Evolutionary conservation across 768 basidiomycete genomes (phyloP).

Genomic region (Serendipita sp.): DNA sequence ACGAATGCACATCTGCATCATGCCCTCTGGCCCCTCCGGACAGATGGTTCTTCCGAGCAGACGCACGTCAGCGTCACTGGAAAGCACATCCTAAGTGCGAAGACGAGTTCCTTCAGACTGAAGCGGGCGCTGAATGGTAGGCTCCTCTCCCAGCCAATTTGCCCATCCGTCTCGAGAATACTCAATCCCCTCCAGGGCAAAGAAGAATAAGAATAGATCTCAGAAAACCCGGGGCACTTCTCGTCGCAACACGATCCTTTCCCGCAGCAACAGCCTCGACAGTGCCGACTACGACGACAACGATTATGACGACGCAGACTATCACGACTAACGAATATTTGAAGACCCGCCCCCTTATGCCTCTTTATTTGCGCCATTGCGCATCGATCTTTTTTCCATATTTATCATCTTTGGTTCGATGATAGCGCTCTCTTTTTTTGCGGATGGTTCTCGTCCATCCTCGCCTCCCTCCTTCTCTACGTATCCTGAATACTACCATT

Average conservation of each 20-base stretch:
- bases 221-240: neutral
- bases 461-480: neutral
- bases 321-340: constrained; percentile 6
- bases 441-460: neutral
- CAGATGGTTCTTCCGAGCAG: neutral
- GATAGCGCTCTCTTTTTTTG: neutral
- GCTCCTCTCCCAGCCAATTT: neutral
- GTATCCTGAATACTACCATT: no score
- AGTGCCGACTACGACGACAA: neutral
- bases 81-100: neutral
- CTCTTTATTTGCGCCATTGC: neutral
- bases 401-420: neutral
- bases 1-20: neutral
- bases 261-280: neutral
- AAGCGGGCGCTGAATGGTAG: neutral
- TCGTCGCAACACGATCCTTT: neutral
- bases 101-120: neutral
- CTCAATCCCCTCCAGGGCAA: neutral
- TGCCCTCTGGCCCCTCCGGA: neutral
- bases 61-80: constrained; percentile 3
- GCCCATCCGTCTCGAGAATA: neutral
- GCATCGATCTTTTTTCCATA: neutral
- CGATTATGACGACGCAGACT: constrained; percentile 5
- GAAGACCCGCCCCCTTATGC: neutral
- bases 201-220: constrained; percentile 1